phyloP scores from a whole-genome alignment of 805 yeast genomes.

The Pichia phayaonensis region DNA sequence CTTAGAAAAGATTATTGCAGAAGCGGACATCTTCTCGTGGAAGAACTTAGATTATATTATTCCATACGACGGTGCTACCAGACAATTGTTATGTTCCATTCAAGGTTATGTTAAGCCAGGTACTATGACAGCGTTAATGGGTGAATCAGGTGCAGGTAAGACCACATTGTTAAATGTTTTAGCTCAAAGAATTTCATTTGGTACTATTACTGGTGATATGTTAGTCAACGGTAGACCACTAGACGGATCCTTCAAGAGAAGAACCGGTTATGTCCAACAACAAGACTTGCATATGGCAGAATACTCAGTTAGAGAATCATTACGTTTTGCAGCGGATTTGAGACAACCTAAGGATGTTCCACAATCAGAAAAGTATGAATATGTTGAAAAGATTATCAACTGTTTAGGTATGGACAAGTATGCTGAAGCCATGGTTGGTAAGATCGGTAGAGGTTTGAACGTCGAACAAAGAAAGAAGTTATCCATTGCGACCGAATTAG shows the following conservation, averaged over 20 bases:
- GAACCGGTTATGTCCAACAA: slow-evolving; percentile 52
- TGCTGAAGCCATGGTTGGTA: slow-evolving; percentile 46
- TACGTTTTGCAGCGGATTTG: slow-evolving; percentile 40
- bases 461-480: slow-evolving; percentile 49
- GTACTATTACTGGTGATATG: slow-evolving; percentile 53
- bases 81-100: slow-evolving; percentile 36
- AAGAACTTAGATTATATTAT: slow-evolving; percentile 51
- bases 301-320: slow-evolving; percentile 43
- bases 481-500: slow-evolving; percentile 48
- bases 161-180: slow-evolving; percentile 49
- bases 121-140: slow-evolving; percentile 53
- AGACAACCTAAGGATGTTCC: slow-evolving; percentile 40
- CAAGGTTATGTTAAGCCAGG: slow-evolving; percentile 47
- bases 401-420: slow-evolving; percentile 37
- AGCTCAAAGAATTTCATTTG: slow-evolving; percentile 44
- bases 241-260: slow-evolving; percentile 42
- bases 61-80: slow-evolving; percentile 36
- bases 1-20: slow-evolving; percentile 20
- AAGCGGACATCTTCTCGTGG: slow-evolving; percentile 56
- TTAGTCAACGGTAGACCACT: slow-evolving; percentile 45
- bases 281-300: slow-evolving; percentile 45
- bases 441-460: slow-evolving; percentile 41
- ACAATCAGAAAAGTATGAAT: slow-evolving; percentile 34
- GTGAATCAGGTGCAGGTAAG: slow-evolving; percentile 61
- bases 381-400: slow-evolving; percentile 35